These are phyloP conservation scores for Stenogyne calaminthoides DNA, from an alignment of 305 asterid species.

Conservation along the genomic window DNA sequence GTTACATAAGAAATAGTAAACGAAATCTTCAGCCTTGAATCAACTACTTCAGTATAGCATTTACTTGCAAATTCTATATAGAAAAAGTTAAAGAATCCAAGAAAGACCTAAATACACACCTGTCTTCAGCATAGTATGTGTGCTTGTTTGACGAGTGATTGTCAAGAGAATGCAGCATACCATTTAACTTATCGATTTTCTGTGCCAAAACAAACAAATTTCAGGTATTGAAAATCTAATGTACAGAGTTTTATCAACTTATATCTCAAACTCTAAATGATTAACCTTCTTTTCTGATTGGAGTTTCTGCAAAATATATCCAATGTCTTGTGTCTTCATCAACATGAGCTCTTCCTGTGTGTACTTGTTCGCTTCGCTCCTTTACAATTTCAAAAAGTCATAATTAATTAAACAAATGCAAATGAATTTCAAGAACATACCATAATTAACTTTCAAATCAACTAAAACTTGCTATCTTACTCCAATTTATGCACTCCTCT, in stretches of 20 bases:
- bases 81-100: not conserved
- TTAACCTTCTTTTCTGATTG: constrained; percentile 74
- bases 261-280: not conserved
- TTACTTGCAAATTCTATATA: not conserved
- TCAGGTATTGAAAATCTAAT: not conserved
- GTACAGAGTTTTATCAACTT: not conserved
- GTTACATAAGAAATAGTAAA: not conserved
- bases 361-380: constrained; percentile 71
- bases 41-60: not conserved
- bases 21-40: not conserved
- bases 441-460: not conserved
- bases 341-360: constrained; percentile 68
- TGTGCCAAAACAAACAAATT: constrained; percentile 34
- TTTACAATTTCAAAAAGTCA: constrained; percentile 34
- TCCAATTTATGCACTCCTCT: constrained; percentile 69
- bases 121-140: constrained; percentile 70
- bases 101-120: constrained; percentile 38
- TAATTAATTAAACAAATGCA: not conserved
- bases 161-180: constrained; percentile 54
- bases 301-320: constrained; percentile 70
- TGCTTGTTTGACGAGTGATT: constrained; percentile 50
- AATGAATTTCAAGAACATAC: not conserved
- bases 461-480: constrained; percentile 45
- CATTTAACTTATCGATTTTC: constrained; percentile 72
- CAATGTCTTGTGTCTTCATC: constrained; percentile 86